A percentile compares a stretch with the other conserved stretches of the same genome.
These are phyloP conservation scores for Emergomyces orientalis DNA, from an alignment of 2,329 filamentous ascomycete species.

Conservation along the genomic window DNA sequence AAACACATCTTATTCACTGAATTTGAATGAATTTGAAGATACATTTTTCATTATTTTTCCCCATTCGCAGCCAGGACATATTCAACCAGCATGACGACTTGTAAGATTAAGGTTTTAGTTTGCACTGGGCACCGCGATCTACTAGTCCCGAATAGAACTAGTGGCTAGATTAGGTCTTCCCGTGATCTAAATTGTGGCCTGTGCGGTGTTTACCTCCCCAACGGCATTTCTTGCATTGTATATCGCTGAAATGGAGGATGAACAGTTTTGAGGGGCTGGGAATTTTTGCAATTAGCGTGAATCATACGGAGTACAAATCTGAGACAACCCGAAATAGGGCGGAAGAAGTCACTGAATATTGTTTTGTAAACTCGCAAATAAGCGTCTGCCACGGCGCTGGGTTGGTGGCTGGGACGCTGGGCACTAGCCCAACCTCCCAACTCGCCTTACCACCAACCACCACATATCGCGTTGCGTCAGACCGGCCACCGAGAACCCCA, in stretches of 20 bases:
- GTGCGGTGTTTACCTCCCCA: background rate
- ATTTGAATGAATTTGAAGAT: background rate
- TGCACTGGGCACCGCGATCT: too few species aligned
- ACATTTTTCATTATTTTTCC: too few species aligned
- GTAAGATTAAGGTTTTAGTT: background rate
- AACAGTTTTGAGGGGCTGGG: background rate
- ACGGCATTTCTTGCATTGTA: background rate
- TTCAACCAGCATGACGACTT: too few species aligned
- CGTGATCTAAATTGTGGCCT: background rate
- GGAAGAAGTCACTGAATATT: background rate
- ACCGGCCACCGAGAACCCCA: background rate
- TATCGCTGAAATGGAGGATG: background rate
- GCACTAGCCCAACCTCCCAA: slow-evolving; percentile 1
- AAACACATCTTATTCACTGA: background rate
- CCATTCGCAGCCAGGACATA: too few species aligned
- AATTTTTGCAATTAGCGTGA: background rate
- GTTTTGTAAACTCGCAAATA: slow-evolving; percentile 3
- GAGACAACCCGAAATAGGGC: background rate
- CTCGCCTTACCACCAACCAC: slow-evolving; percentile 7
- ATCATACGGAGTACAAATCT: background rate
- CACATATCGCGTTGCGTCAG: slow-evolving; percentile 5
- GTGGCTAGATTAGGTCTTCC: slow-evolving; percentile 4
- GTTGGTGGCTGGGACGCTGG: slow-evolving; percentile 5
- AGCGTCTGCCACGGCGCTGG: slow-evolving; percentile 9
- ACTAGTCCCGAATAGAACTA: background rate